These are phyloP conservation scores for Fusarium sp. DNA, from an alignment of 2,329 filamentous ascomycete species.

Conservation along the genomic window DNA sequence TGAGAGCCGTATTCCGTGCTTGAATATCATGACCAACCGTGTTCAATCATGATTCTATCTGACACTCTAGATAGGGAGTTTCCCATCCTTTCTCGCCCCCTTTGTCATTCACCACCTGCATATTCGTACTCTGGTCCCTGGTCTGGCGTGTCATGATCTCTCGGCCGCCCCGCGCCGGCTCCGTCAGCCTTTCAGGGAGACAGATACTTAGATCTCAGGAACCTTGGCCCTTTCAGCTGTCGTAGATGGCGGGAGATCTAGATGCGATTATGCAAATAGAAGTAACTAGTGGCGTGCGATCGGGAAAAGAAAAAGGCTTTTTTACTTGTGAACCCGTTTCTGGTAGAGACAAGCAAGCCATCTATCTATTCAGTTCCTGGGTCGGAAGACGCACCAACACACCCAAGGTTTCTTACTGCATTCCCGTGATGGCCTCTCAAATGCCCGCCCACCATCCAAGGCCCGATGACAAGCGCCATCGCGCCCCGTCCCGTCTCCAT, in stretches of 20 bases:
- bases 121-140: background rate
- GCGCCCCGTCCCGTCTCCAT: background rate
- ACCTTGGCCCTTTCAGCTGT: conserved; percentile 8
- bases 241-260: background rate
- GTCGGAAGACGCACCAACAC: background rate
- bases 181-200: conserved; percentile 10
- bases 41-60: background rate
- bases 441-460: background rate
- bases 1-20: background rate
- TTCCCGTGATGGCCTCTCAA: conserved; percentile 10
- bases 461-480: background rate
- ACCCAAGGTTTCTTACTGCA: conserved; percentile 10
- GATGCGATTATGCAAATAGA: background rate
- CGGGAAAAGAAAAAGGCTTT: background rate
- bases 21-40: background rate
- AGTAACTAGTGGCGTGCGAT: background rate
- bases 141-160: background rate
- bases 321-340: background rate
- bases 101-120: background rate
- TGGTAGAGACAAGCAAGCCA: background rate
- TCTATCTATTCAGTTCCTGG: background rate
- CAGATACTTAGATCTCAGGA: conserved; percentile 4
- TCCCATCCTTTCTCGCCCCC: background rate
- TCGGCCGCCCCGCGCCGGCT: background rate
- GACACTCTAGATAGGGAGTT: background rate